phyloP scores from a whole-genome alignment of 140 eudicot genomes.

The Stevia rebaudiana region DNA sequence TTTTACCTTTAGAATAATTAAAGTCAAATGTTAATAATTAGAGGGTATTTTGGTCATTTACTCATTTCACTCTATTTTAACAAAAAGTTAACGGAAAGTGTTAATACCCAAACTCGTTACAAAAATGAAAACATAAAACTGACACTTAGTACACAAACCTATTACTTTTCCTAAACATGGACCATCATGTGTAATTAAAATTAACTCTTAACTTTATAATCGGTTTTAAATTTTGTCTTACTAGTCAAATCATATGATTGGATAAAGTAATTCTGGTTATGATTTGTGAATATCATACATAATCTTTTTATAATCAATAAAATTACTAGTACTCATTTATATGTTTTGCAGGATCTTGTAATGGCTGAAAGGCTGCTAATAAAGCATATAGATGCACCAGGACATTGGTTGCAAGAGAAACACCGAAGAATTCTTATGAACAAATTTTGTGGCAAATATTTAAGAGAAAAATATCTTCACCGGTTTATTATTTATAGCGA shows the following conservation, averaged over 20 bases:
- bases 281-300: neutral
- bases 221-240: neutral
- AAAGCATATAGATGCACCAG: conserved; percentile 98
- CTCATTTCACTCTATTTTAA: too few species aligned
- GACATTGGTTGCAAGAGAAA: conserved; percentile 75
- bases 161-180: too few species aligned
- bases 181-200: too few species aligned
- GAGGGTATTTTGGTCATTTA: too few species aligned
- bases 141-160: too few species aligned
- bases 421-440: conserved; percentile 78
- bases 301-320: too few species aligned
- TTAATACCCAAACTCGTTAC: too few species aligned
- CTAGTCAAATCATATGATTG: neutral
- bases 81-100: too few species aligned
- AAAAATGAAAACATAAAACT: too few species aligned
- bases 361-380: conserved; percentile 95
- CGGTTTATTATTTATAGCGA: conserved; percentile 77
- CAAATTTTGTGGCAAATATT: conserved; percentile 88
- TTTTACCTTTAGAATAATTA: too few species aligned
- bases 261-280: neutral
- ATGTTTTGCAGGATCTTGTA: conserved; percentile 79
- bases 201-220: too few species aligned
- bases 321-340: neutral
- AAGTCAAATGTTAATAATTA: too few species aligned
- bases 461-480: conserved; percentile 83